Evolutionary conservation across 2,329 filamentous ascomycete genomes (phyloP), one percentile per base, ranked within the genome.

Genomic region (Colletotrichum sansevieriae): DNA sequence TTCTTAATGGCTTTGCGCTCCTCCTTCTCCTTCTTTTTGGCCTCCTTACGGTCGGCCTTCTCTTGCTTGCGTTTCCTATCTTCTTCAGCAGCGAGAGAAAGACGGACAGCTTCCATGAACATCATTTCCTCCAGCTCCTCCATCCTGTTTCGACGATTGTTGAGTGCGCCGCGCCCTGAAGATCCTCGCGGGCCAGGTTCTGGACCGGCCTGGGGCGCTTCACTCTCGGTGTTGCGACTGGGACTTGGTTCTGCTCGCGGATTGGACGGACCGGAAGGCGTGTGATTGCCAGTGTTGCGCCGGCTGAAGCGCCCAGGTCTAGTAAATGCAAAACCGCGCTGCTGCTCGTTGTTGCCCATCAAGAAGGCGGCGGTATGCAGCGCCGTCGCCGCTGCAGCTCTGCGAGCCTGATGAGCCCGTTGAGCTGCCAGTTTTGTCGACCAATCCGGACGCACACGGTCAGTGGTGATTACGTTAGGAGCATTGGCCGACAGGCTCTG

Each of bases 81-180:
- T 75, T 98, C 95, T 77, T 99, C 96, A 1, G 93, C 91, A 0
- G 92, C 94, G n/a, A 99, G 83, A 55, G 94, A 97, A 35, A 97
- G 80, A 44, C 96, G 87, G 55, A 99, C 97, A 0, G 96, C 96
- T 78, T 99, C 96, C 85, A 96, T 94, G 84, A 98, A 94, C 96
- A 99, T 99, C 84, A 99, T 92, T 56, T 97, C 95, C 77, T 99
- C 96, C 0, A 98, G 85, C 73, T 98, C 95, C 22, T 97, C 93
- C 76, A 97, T 89, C 35, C 93, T 86, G 64, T 76, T 78, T 52
- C 84, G 79, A 67, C 83, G 75, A 63, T 74, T 74, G 63, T 73
- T 74, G 15, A 71, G 63, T 2, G 69, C 33, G 5, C 57, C 73
- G 3, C 76, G 77, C 1, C 75, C 75, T 0, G 80, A 76, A 3